Percentiles rank a stretch among this genome's conserved stretches.
phyloP scores from a whole-genome alignment of 2,329 filamentous ascomycete genomes.

The Cercospora brassicicola region DNA sequence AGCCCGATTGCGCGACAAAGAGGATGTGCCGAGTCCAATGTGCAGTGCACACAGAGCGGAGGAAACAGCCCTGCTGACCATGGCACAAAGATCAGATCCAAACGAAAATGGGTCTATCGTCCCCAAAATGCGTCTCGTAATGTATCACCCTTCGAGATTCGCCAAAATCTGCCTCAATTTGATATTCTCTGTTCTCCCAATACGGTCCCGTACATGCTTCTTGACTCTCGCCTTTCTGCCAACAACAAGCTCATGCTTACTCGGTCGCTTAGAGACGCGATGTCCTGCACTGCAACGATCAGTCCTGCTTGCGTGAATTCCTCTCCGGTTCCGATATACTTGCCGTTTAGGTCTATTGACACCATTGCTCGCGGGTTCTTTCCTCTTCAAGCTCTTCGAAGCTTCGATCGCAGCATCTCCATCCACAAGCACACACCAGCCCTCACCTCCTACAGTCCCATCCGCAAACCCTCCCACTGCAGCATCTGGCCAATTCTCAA shows the following conservation, averaged over 20 bases:
- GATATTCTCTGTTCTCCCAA: constrained; percentile 14
- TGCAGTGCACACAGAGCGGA: no score
- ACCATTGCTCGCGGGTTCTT: constrained; percentile 4
- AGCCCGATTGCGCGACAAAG: no score
- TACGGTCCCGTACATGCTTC: constrained; percentile 14
- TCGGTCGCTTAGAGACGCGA: constrained; percentile 18
- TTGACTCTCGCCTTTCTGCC: constrained; percentile 16
- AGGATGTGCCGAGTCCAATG: no score
- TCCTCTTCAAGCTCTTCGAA: constrained; percentile 34
- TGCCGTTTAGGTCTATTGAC: constrained; percentile 6
- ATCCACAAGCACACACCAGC: constrained; percentile 87
- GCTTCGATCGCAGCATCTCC: constrained; percentile 65
- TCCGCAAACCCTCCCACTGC: constrained; percentile 67
- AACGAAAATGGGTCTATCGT: no score
- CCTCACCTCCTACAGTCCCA: constrained; percentile 67
- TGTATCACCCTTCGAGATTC: constrained; percentile 6
- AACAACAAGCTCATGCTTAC: constrained; percentile 7
- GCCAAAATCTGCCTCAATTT: constrained; percentile 9
- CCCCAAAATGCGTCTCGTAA: no score
- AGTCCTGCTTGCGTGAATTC: not conserved
- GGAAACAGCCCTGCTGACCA: no score
- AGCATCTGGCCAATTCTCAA: constrained; percentile 64
- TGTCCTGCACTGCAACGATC: constrained; percentile 16
- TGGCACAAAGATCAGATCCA: no score
- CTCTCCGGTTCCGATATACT: not conserved